These are phyloP conservation scores for Fagus crenata DNA, from an alignment of 306 rosid species.

Conservation along the genomic window DNA sequence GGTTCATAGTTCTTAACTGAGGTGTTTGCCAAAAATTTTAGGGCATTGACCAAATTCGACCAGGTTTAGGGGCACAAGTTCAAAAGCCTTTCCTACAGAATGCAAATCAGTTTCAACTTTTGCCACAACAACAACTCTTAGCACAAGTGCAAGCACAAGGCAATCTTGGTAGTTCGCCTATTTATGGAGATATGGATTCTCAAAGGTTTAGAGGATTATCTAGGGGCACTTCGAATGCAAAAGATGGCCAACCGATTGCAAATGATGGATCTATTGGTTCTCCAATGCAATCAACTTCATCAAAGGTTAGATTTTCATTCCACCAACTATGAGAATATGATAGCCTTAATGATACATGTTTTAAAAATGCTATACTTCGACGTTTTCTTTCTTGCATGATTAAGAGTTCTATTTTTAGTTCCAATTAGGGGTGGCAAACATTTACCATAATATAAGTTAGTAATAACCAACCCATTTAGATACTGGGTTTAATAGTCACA, in stretches of 20 bases:
- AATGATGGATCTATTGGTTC: conserved; percentile 88
- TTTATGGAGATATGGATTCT: conserved; percentile 82
- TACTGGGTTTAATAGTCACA: too few relatives aligned
- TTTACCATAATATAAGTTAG: too few relatives aligned
- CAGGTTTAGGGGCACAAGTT: conserved; percentile 80
- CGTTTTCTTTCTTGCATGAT: conserved; percentile 9
- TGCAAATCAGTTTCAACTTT: conserved; percentile 81
- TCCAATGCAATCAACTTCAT: conserved; percentile 86
- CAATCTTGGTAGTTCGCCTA: conserved; percentile 52
- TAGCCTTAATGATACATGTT: conserved; percentile 14
- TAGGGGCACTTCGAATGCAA: conserved; percentile 64
- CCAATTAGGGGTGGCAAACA: background rate
- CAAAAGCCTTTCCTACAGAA: conserved; percentile 86
- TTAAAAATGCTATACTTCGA: conserved; percentile 6
- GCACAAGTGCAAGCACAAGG: conserved; percentile 92
- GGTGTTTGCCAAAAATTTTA: conserved; percentile 32
- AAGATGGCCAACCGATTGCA: conserved; percentile 67
- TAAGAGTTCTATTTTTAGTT: background rate
- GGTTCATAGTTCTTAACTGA: conserved; percentile 29
- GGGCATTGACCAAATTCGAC: conserved; percentile 87
- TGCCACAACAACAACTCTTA: conserved; percentile 77
- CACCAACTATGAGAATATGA: background rate
- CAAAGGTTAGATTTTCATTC: conserved; percentile 53
- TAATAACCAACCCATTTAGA: too few relatives aligned
- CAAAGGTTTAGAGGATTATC: conserved; percentile 74